Evolutionary conservation across 139 green algal species (phyloP), one percentile per base, ranked within the genome.

Genomic region (Diplosphaera chodatii): DNA sequence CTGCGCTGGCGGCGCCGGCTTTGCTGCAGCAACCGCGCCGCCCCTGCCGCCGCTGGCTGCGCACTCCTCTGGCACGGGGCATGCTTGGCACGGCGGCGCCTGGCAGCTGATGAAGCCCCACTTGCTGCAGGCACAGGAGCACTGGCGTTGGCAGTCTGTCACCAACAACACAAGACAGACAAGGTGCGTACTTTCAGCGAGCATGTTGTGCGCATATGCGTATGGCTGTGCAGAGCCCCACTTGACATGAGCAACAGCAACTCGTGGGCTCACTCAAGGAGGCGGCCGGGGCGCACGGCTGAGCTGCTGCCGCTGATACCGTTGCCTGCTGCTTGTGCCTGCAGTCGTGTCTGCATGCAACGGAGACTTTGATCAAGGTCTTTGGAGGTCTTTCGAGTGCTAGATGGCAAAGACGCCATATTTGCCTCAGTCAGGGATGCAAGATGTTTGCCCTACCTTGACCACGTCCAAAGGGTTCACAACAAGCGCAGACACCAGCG

Each of bases 401-500:
- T n/a, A n/a, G n/a, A n/a, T n/a, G n/a, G n/a, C n/a, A n/a, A n/a
- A n/a, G n/a, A n/a, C n/a, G n/a, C n/a, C n/a, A n/a, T n/a, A n/a
- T n/a, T n/a, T n/a, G n/a, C n/a, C n/a, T n/a, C n/a, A n/a, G n/a
- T n/a, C n/a, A n/a, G n/a, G n/a, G n/a, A n/a, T n/a, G n/a, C 37
- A 48, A 10, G 37, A 48, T 48, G 37, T 48, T 6, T 48, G 37
- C 55, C 83, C 8, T 48, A 93, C 88, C 82, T 96, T 96, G 8
- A 93, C 81, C 1, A 96, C 88, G 77, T 96, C 90, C 10, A 96
- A 75, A 0, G 90, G 90, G 70, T 94, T 96, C 20, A 92, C 86
- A 0, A 93, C 78, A 5, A 91, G 27, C 1, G 86, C 88, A 3
- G 85, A 85, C 0, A 88, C 80, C 4, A 92, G 31, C 0, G 84